Evolutionary conservation across 176 grass and related monocot species (phyloP), one percentile per base, ranked within the genome.

Genomic region (Zoysia pacifica): DNA sequence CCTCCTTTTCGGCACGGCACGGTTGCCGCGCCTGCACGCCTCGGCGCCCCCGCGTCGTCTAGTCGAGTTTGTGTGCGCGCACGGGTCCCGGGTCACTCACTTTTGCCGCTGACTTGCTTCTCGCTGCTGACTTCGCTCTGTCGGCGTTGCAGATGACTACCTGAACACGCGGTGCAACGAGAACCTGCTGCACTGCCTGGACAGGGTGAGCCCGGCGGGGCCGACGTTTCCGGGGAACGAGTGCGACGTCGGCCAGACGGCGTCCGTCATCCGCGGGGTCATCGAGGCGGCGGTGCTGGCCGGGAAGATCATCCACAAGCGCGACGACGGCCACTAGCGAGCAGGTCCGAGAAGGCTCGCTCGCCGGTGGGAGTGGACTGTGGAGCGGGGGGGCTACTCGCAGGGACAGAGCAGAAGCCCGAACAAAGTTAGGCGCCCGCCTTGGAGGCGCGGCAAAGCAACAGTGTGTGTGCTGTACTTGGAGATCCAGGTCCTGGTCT

Each of bases 211-310:
- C 62, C 66, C 52, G 58, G 50, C 18, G 72, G 90, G 90, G 45
- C 74, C 80, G 70, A 94, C 92, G 77, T 94, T 98, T 80, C 80
- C 83, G 69, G 92, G 88, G 71, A 94, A 93, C 72, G 74, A 79
- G 52, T 98, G 95, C 85, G 77, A 12, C 69, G 86, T 93, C 67
- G 63, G 77, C 39, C 71, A 81, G 78, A 84, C 83, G 83, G 67
- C 62, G 72, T 70, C 82, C 42, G 92, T 92, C 66, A 77, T 98
- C 58, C 79, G 67, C 11, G 73, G 75, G 2, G 84, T 98, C 62
- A 93, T 98, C 61, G 90, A 98, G 75, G 83, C 92, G 67, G 95
- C 95, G 39, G 77, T 98, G 78, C 61, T 98, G 43, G 95, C 95
- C 18, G 90, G 90, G 61, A 93, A 87, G 82, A 83, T 90, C 61